Evolutionary conservation across 2,329 filamentous ascomycete genomes (phyloP).

Genomic region (Nemania sp.): DNA sequence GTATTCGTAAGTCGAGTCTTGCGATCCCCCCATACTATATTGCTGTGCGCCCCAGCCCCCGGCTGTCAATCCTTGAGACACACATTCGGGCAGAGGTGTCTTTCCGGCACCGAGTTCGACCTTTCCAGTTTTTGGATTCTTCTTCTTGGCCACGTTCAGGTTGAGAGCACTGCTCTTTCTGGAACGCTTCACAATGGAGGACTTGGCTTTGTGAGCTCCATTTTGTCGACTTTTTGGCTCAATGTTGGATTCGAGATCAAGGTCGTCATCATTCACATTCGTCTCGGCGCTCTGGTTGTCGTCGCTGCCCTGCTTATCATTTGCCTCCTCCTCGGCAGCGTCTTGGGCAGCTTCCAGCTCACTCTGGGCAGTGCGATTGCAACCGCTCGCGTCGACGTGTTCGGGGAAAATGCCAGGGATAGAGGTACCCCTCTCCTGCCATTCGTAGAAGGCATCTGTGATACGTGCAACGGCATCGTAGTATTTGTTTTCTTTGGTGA

Average conservation of each 20-base stretch:
- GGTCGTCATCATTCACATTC: conserved; percentile 1
- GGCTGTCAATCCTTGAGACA: conserved; percentile 61
- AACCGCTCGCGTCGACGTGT: conserved; percentile 77
- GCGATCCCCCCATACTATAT: conserved; percentile 66
- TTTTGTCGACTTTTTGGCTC: background rate
- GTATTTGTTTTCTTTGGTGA: conserved; percentile 80
- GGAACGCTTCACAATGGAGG: conserved; percentile 12
- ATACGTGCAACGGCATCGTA: conserved; percentile 90
- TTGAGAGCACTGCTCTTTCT: conserved; percentile 13
- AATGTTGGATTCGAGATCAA: conserved; percentile 2
- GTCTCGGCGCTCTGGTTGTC: background rate
- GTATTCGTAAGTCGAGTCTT: conserved; percentile 75
- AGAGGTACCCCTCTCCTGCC: conserved; percentile 70
- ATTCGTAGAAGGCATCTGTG: conserved; percentile 75
- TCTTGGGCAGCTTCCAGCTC: conserved; percentile 43
- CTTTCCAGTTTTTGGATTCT: conserved; percentile 15
- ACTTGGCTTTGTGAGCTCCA: conserved; percentile 1
- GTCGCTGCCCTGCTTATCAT: conserved; percentile 12
- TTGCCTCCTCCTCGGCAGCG: conserved; percentile 19
- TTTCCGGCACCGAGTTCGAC: conserved; percentile 11
- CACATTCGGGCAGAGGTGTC: conserved; percentile 49
- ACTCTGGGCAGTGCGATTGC: conserved; percentile 60
- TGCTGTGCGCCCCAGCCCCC: conserved; percentile 50
- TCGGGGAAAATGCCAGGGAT: conserved; percentile 83
- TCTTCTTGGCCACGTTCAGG: conserved; percentile 11